Conservation (phyloP, 2,329 filamentous ascomycete genomes). For the Cladophialophora exuberans region DNA sequence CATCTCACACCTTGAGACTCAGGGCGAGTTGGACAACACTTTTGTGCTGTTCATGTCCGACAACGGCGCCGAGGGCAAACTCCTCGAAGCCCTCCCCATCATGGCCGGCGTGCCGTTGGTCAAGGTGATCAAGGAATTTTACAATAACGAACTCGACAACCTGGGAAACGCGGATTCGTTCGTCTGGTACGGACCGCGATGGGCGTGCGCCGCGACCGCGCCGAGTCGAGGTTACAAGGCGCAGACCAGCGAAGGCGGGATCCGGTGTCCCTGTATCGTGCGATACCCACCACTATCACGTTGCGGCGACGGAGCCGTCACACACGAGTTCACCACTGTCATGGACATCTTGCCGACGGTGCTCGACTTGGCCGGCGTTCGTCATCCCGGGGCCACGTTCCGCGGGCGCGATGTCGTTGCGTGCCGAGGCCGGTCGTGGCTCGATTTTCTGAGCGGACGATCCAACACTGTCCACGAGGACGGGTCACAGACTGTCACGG, state of each 20-base stretch:
- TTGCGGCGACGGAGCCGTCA: slow-evolving; percentile 37
- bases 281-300: slow-evolving; percentile 17
- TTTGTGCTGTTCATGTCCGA: slow-evolving; percentile 43
- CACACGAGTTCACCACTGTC: slow-evolving; percentile 38
- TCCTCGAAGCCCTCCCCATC: slow-evolving; percentile 36
- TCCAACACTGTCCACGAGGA: slow-evolving; percentile 27
- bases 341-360: slow-evolving; percentile 43
- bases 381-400: slow-evolving; percentile 37
- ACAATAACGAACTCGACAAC: slow-evolving; percentile 41
- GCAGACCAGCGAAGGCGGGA: slow-evolving; percentile 32
- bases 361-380: slow-evolving; percentile 39
- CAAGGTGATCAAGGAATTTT: slow-evolving; percentile 38
- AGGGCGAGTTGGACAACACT: slow-evolving; percentile 40
- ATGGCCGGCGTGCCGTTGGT: slow-evolving; percentile 24
- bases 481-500: slow-evolving; percentile 28
- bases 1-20: slow-evolving; percentile 34
- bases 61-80: slow-evolving; percentile 41
- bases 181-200: slow-evolving; percentile 41
- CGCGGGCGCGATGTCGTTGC: slow-evolving; percentile 38
- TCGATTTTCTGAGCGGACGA: slow-evolving; percentile 31
- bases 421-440: slow-evolving; percentile 37
- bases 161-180: slow-evolving; percentile 39
- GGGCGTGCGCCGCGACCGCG: slow-evolving; percentile 36
- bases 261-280: slow-evolving; percentile 32
- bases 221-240: slow-evolving; percentile 32